Conservation (phyloP, 148 eudicot genomes). For the Agrostemma githago region DNA sequence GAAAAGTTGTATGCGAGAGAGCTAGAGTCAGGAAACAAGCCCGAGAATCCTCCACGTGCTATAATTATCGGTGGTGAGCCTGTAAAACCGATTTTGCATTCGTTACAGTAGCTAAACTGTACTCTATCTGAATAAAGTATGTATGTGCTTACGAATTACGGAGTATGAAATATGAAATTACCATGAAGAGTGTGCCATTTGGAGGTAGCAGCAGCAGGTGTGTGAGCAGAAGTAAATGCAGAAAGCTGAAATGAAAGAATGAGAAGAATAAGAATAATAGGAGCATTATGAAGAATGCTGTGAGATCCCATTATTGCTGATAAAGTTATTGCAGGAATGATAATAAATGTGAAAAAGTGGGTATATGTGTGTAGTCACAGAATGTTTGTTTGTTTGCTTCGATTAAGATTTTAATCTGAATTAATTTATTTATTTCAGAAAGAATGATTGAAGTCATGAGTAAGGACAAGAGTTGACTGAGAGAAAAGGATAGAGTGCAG, state of each 20-base stretch:
- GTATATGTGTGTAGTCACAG: no score
- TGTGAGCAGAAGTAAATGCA: slow-evolving; percentile 11
- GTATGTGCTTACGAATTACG: not conserved
- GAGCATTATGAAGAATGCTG: no score
- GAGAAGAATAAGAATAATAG: not conserved
- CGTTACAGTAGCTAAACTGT: no score
- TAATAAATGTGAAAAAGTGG: no score
- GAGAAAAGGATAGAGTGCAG: not conserved
- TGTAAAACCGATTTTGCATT: slow-evolving; percentile 26
- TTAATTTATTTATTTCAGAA: no score
- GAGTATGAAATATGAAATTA: not conserved
- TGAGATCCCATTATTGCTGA: no score
- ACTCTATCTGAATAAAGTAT: no score
- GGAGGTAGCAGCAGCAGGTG: not conserved
- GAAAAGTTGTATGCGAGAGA: slow-evolving; percentile 38
- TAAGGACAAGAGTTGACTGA: not conserved
- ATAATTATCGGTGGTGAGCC: slow-evolving; percentile 59
- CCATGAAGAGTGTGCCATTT: slow-evolving; percentile 27
- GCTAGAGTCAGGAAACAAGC: slow-evolving; percentile 71
- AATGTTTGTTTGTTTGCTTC: no score
- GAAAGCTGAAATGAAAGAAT: not conserved
- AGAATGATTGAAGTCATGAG: not conserved
- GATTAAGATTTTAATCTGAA: no score
- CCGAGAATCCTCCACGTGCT: slow-evolving; percentile 78
- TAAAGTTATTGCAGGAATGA: no score